Conservation (phyloP, 176 grass and related monocot genomes). For the Ananas comosus region DNA sequence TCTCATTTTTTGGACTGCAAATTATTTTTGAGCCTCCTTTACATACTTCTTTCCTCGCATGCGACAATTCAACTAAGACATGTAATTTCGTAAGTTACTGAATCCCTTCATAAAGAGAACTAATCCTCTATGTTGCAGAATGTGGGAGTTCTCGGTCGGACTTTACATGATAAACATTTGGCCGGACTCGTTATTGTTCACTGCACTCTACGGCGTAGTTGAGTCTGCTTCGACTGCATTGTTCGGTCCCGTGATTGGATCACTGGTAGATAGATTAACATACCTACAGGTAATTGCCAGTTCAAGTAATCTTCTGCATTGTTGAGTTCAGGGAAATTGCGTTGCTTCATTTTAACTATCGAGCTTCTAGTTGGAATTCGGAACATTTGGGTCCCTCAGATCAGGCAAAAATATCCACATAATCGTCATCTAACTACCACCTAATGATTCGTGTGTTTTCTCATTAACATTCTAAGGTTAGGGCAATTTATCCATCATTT, state of each 20-base stretch:
- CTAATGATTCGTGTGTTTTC: too few species aligned
- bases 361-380: too few species aligned
- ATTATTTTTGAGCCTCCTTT: not conserved
- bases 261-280: constrained; percentile 57
- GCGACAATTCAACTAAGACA: too few species aligned
- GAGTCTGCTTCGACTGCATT: constrained; percentile 49
- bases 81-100: too few species aligned
- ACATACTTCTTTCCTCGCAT: too few species aligned
- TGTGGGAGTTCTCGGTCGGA: constrained; percentile 95
- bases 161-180: constrained; percentile 94
- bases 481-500: not conserved
- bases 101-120: not conserved
- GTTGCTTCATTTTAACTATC: too few species aligned
- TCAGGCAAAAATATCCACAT: too few species aligned
- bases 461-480: too few species aligned
- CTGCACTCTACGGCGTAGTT: constrained; percentile 73
- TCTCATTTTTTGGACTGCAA: not conserved
- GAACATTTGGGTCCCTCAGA: too few species aligned
- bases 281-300: constrained; percentile 51
- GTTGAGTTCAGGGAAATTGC: too few species aligned
- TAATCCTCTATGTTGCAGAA: constrained; percentile 28
- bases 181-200: constrained; percentile 73
- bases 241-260: constrained; percentile 61
- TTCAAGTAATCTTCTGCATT: not conserved
- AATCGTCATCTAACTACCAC: too few species aligned